These are phyloP conservation scores for Coleophoma eucalyptorum DNA, from an alignment of 2,329 filamentous ascomycete species.

Conservation along the genomic window DNA sequence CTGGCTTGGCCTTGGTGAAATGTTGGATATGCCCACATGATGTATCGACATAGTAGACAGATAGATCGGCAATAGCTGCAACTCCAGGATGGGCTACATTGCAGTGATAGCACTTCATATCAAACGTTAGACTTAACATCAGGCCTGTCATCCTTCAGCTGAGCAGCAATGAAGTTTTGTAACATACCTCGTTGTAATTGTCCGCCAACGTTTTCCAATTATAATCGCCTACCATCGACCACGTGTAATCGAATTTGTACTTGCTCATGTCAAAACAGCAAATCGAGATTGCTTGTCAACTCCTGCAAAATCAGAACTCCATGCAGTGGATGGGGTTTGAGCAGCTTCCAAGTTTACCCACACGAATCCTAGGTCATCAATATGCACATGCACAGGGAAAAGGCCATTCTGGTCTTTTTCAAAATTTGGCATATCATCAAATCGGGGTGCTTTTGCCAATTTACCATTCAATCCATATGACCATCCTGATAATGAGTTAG, in stretches of 20 bases:
- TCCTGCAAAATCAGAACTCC: slow-evolving; percentile 1
- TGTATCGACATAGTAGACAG: slow-evolving; percentile 37
- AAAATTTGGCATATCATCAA: slow-evolving; percentile 33
- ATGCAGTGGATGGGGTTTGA: slow-evolving; percentile 17
- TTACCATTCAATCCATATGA: slow-evolving; percentile 38
- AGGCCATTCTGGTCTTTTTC: slow-evolving; percentile 31
- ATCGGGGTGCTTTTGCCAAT: slow-evolving; percentile 38
- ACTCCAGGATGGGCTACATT: slow-evolving; percentile 38
- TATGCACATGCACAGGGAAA: slow-evolving; percentile 28
- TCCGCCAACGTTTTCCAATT: slow-evolving; percentile 40
- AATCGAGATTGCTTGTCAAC: slow-evolving; percentile 21
- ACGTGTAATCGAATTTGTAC: slow-evolving; percentile 26
- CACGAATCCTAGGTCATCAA: slow-evolving; percentile 28
- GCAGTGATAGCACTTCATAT: slow-evolving; percentile 48
- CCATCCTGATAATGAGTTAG: too few species aligned
- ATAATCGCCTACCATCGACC: slow-evolving; percentile 30
- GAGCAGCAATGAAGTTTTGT: too few species aligned
- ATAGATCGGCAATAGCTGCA: slow-evolving; percentile 26
- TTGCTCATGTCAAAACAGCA: slow-evolving; percentile 17
- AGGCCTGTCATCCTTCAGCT: too few species aligned
- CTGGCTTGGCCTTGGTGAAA: too few species aligned
- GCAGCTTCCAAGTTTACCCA: slow-evolving; percentile 29
- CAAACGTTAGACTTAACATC: too few species aligned
- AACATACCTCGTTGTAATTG: slow-evolving; percentile 49
- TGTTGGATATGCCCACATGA: slow-evolving; percentile 26